Evolutionary conservation across 1,139 yeast species (phyloP).

Genomic region (Tardiomyces blankii): DNA sequence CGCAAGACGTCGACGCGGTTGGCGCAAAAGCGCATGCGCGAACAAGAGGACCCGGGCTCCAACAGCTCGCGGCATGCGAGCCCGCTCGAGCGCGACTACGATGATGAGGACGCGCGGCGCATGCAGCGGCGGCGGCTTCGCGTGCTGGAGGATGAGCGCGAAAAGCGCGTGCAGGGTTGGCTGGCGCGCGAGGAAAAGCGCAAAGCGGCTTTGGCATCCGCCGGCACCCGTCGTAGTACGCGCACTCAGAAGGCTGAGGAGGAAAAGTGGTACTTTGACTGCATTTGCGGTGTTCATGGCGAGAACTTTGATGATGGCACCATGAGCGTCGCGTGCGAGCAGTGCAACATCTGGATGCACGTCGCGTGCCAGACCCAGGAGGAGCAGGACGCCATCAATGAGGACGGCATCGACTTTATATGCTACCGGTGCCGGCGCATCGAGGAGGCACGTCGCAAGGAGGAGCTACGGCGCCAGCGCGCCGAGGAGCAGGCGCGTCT

Average conservation of each 20-base stretch:
- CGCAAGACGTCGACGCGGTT: conserved; percentile 22
- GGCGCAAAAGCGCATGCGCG: conserved; percentile 12
- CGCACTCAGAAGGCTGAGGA: conserved; percentile 10
- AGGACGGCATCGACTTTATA: conserved; percentile 2
- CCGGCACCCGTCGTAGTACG: conserved; percentile 6
- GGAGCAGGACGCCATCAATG: conserved; percentile 2
- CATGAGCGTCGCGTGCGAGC: conserved; percentile 27
- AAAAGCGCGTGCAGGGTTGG: neutral
- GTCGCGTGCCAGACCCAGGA: conserved; percentile 24
- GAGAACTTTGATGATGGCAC: conserved; percentile 31
- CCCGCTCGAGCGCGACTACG: neutral
- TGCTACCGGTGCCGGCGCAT: conserved; percentile 3
- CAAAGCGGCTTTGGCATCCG: conserved; percentile 9
- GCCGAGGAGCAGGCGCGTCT: neutral
- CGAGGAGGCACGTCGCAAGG: neutral
- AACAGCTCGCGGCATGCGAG: neutral
- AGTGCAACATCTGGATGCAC: conserved; percentile 34
- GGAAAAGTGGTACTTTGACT: conserved; percentile 31
- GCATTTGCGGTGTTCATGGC: conserved; percentile 30
- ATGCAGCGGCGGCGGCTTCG: neutral
- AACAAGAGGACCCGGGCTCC: neutral
- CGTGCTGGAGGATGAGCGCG: neutral
- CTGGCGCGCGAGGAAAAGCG: conserved; percentile 12
- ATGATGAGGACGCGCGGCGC: neutral
- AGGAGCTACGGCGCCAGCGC: neutral